phyloP scores from a whole-genome alignment of 768 basidiomycete genomes.

The Daedaleopsis sinensis region DNA sequence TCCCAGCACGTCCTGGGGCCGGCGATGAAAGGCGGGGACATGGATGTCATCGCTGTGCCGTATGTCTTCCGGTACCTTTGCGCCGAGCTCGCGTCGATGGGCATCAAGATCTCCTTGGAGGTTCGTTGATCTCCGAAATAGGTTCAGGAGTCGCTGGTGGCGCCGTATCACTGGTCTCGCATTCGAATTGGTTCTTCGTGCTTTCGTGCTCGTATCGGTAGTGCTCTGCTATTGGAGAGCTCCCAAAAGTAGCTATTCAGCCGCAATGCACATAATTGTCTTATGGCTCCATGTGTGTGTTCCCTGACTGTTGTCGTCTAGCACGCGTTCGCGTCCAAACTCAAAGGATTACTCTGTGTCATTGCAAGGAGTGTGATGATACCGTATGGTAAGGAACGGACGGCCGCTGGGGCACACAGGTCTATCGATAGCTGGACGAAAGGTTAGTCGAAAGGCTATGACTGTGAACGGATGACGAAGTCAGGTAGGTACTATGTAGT shows the following conservation, averaged over 20 bases:
- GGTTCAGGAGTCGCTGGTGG: no score
- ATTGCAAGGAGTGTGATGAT: no score
- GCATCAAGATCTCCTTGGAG: conserved; percentile 87
- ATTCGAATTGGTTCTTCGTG: no score
- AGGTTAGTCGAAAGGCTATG: no score
- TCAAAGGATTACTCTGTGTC: no score
- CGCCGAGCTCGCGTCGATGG: conserved; percentile 98
- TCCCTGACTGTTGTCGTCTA: not conserved
- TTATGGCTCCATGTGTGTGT: not conserved
- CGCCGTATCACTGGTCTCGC: no score
- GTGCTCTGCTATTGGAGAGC: not conserved
- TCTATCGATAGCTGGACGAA: no score
- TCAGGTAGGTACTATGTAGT: no score
- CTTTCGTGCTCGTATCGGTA: conserved; percentile 4
- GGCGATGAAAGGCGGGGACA: conserved; percentile 68
- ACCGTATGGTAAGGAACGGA: no score
- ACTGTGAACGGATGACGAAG: no score
- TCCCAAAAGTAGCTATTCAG: conserved; percentile 12
- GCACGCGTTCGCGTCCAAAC: no score
- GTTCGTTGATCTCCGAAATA: conserved; percentile 46
- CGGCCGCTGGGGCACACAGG: no score
- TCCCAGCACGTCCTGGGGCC: conserved; percentile 66
- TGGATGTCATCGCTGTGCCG: conserved; percentile 95
- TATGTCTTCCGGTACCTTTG: conserved; percentile 95
- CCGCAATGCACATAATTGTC: conserved; percentile 5